Evolutionary conservation across 768 basidiomycete species (phyloP).

Genomic region (Trametes cubensis): DNA sequence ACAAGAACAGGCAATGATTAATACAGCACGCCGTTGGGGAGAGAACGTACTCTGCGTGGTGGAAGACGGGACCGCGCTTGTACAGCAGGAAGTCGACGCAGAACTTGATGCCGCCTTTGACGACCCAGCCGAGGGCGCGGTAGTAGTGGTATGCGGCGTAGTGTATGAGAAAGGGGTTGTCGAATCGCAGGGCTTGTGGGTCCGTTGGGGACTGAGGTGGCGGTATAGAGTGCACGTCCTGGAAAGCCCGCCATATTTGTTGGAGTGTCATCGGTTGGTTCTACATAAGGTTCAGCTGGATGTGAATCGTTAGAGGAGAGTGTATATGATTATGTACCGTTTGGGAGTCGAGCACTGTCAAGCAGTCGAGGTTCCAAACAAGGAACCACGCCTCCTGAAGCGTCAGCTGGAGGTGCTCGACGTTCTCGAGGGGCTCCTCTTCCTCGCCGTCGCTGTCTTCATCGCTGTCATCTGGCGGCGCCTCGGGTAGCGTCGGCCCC

Average conservation of each 20-base stretch:
- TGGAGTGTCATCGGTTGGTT: slow-evolving; percentile 54
- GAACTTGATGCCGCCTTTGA: slow-evolving; percentile 95
- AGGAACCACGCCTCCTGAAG: slow-evolving; percentile 91
- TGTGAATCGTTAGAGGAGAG: background rate
- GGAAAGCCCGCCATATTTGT: slow-evolving; percentile 69
- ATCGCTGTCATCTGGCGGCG: slow-evolving; percentile 34
- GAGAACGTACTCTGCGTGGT: slow-evolving; percentile 85
- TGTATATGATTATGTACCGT: slow-evolving; percentile 50
- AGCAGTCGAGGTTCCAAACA: slow-evolving; percentile 79
- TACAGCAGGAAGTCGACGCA: slow-evolving; percentile 95
- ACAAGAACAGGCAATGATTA: background rate
- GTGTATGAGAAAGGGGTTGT: slow-evolving; percentile 90
- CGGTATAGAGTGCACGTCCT: slow-evolving; percentile 50
- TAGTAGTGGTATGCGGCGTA: slow-evolving; percentile 95
- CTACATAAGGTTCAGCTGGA: slow-evolving; percentile 38
- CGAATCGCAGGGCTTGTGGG: slow-evolving; percentile 50
- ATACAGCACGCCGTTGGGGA: background rate
- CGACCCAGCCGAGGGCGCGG: slow-evolving; percentile 94
- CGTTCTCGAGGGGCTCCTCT: slow-evolving; percentile 61
- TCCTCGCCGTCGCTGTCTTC: slow-evolving; percentile 44
- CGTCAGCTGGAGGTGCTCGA: slow-evolving; percentile 91
- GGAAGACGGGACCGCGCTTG: slow-evolving; percentile 91
- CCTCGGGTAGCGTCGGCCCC: slow-evolving; percentile 21
- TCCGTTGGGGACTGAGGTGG: slow-evolving; percentile 32
- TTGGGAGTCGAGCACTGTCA: slow-evolving; percentile 65